phyloP scores from a whole-genome alignment of 2,329 filamentous ascomycete genomes.

The Aspergillus luchuensis region DNA sequence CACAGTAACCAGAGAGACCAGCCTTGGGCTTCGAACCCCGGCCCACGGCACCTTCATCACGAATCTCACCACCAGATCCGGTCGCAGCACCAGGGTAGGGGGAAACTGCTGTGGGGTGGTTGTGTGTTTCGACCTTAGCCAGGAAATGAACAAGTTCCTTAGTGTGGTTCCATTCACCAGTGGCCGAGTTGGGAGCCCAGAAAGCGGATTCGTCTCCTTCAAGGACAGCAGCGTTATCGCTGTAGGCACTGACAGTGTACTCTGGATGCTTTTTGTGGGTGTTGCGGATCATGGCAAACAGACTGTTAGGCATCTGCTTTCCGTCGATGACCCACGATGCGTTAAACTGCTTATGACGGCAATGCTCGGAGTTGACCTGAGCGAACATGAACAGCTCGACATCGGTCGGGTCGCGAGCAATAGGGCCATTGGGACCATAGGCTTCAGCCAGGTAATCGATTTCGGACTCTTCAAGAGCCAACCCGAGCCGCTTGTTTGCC shows the following conservation, averaged over 20 bases:
- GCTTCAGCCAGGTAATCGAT: constrained; percentile 92
- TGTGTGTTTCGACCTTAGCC: constrained; percentile 96
- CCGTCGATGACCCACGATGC: constrained; percentile 95
- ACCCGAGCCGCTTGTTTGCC: constrained; percentile 80
- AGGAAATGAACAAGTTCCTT: constrained; percentile 87
- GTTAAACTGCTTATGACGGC: constrained; percentile 88
- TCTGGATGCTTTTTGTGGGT: constrained; percentile 78
- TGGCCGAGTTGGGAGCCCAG: constrained; percentile 86
- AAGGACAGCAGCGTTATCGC: constrained; percentile 94
- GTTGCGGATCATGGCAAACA: constrained; percentile 96
- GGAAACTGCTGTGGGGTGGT: constrained; percentile 94
- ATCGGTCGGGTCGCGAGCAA: constrained; percentile 71
- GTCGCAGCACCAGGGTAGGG: constrained; percentile 92
- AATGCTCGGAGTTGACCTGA: constrained; percentile 98
- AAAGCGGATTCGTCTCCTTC: constrained; percentile 70
- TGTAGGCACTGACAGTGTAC: constrained; percentile 92
- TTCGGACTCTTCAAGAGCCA: constrained; percentile 84
- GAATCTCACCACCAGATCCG: constrained; percentile 91
- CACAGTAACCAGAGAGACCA: constrained; percentile 88
- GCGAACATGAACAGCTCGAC: constrained; percentile 99
- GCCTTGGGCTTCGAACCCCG: constrained; percentile 91
- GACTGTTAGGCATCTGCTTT: constrained; percentile 71
- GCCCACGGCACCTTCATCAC: constrained; percentile 92
- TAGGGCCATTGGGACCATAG: constrained; percentile 64
- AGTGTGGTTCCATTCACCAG: constrained; percentile 82